Conservation (phyloP, 192 early-diverging fungal species). For the Podila clonocystis region DNA sequence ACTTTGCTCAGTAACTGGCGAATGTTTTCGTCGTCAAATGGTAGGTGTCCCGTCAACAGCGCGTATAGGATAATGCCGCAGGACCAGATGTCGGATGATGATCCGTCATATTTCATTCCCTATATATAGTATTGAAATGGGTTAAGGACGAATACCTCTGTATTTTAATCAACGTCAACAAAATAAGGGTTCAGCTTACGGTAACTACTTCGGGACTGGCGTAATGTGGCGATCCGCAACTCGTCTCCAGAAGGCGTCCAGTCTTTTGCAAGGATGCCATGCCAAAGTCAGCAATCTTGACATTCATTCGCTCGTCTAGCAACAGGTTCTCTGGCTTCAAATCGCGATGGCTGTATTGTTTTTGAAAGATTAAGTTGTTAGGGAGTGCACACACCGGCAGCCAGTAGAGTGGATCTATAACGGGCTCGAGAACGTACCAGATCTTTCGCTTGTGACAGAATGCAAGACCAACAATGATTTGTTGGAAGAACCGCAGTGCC, state of each 20-base stretch:
- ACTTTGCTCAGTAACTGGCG: conserved; percentile 50
- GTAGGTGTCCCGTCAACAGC: conserved; percentile 77
- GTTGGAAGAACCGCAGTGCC: conserved; percentile 61
- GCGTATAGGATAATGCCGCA: conserved; percentile 83
- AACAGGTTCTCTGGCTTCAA: conserved; percentile 71
- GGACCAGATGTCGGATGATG: conserved; percentile 82
- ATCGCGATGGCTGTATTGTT: conserved; percentile 65
- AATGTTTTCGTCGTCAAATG: conserved; percentile 68
- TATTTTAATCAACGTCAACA: neutral
- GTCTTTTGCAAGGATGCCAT: conserved; percentile 62
- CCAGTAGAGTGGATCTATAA: neutral
- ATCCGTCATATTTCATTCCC: conserved; percentile 72
- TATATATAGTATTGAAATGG: conserved; percentile 2
- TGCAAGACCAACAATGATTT: conserved; percentile 63
- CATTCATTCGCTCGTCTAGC: conserved; percentile 48
- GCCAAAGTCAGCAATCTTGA: conserved; percentile 78
- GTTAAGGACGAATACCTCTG: too few relatives aligned
- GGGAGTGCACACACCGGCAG: neutral
- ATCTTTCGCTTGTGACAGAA: conserved; percentile 75
- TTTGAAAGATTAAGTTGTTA: neutral
- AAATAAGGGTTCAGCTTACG: conserved; percentile 10
- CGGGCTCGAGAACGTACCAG: conserved; percentile 8
- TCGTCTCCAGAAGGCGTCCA: conserved; percentile 58
- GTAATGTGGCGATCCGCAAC: conserved; percentile 82
- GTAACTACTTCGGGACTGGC: conserved; percentile 74